A percentile compares a stretch with the other conserved stretches of the same genome.
Conservation (phyloP, 345 rosid genomes). For the Physaria fendleri region DNA sequence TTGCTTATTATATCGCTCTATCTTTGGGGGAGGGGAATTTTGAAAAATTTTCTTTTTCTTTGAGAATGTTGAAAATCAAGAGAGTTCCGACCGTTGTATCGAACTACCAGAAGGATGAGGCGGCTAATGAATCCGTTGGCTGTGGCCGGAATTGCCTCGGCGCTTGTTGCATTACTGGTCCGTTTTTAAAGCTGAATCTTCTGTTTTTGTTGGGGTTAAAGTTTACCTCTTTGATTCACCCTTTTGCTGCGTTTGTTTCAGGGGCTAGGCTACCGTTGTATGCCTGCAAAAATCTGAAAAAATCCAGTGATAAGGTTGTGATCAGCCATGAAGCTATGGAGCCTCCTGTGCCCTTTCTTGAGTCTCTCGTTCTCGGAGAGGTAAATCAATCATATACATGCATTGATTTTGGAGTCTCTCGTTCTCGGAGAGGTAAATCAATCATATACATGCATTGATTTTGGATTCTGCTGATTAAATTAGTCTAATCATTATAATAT, state of each 20-base stretch:
- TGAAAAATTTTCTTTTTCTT: no score
- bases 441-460: no score
- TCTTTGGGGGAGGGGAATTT: no score
- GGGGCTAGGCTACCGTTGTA: slow-evolving; percentile 76
- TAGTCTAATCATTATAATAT: no score
- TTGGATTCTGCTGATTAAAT: no score
- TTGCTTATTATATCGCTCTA: no score
- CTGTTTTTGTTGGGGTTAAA: neutral
- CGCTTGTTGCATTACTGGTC: slow-evolving; percentile 72
- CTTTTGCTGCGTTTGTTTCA: slow-evolving; percentile 22
- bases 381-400: no score
- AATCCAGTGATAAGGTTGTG: slow-evolving; percentile 28
- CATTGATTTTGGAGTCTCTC: slow-evolving; percentile 22
- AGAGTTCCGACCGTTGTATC: slow-evolving; percentile 86
- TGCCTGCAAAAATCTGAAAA: slow-evolving; percentile 49
- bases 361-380: slow-evolving; percentile 75
- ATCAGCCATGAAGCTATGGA: no score
- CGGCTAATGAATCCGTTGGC: slow-evolving; percentile 53
- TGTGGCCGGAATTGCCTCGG: slow-evolving; percentile 79
- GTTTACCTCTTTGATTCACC: neutral
- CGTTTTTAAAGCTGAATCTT: neutral
- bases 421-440: slow-evolving; percentile 82
- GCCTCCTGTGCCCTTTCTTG: slow-evolving; percentile 60
- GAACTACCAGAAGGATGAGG: slow-evolving; percentile 74
- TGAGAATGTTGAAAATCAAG: slow-evolving; percentile 58